Base-by-base conservation (phyloP, 768 basidiomycete genomes). In the Amyloporia xantha region DNA sequence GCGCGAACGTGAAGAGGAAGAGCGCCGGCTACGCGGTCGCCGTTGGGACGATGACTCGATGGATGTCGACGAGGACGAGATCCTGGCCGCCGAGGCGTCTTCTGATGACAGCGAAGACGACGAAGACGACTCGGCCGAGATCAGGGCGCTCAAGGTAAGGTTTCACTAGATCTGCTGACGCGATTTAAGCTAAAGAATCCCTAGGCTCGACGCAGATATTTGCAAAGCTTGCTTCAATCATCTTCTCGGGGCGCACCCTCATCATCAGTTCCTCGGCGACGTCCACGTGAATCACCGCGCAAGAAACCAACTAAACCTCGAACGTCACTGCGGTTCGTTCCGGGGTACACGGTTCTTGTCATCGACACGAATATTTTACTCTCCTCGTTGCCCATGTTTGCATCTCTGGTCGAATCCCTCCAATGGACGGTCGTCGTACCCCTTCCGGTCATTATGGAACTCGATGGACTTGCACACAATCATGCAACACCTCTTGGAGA, bases 341-440 rank as follows among this genome's bases (percentile, higher is more conserved):
- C 89, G 2, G 95, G 95, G 2, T 96, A 92, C 67, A 91, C 91
- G 10, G 73, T 86, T 39, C 84, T 99, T 49, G 84, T 99, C 24
- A 72, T 95, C 60, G 95, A 98, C 67, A 97, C 95, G 41, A 98
- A 98, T 68, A 89, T 97, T 48, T 72, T 99, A 0, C 76, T 98
- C 13, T 86, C 90, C 0, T 91, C 91, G 0, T 72, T 97, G 3
- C 64, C 81, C 0, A 71, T 86, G 55, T 74, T 99, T 50, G 66
- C 78, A 0, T 76, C 82, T 11, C 72, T 98, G 50, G 73, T 97
- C 44, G 90, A 95, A 64, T 82, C 81, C 51, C 67, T 81, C 15
- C 72, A 71, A 23, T 98, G 93, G 92, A 96, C 91, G 0, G 74
- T 95, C 40, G 73, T 99, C 50, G 71, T 99, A 0, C 96, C 96